Conservation (phyloP, 2,329 filamentous ascomycete genomes). For the Phaeosphaeriaceae sp. region DNA sequence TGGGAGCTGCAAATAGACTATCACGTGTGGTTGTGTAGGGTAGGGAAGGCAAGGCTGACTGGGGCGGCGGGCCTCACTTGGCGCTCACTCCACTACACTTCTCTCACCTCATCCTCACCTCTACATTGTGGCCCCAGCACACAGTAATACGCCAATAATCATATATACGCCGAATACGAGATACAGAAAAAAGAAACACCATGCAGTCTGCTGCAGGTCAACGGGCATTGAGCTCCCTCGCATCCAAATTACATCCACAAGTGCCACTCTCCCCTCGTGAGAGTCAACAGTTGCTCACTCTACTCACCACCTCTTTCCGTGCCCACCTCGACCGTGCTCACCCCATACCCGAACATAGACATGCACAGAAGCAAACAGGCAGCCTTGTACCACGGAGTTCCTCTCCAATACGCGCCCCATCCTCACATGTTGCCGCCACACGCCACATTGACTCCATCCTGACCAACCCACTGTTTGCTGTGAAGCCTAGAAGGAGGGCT, state of each 20-base stretch:
- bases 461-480: conserved; percentile 57
- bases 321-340: conserved; percentile 67
- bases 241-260: conserved; percentile 60
- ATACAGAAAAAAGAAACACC: no score
- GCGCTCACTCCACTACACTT: no score
- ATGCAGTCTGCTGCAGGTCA: conserved; percentile 60
- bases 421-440: conserved; percentile 50
- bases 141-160: background rate
- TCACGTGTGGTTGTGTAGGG: conserved; percentile 3
- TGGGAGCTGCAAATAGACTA: background rate
- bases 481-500: conserved; percentile 32
- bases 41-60: background rate
- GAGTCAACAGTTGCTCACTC: conserved; percentile 64
- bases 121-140: background rate
- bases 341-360: conserved; percentile 37
- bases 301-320: conserved; percentile 68
- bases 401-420: conserved; percentile 24
- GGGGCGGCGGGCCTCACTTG: no score
- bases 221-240: conserved; percentile 49
- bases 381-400: conserved; percentile 11
- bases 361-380: conserved; percentile 4
- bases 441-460: conserved; percentile 59
- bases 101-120: background rate
- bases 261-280: conserved; percentile 63
- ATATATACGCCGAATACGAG: background rate